Evolutionary conservation across 164 flowering plant genomes (phyloP), one percentile per base, ranked within the genome.

Genomic region (Chimonanthus praecox): DNA sequence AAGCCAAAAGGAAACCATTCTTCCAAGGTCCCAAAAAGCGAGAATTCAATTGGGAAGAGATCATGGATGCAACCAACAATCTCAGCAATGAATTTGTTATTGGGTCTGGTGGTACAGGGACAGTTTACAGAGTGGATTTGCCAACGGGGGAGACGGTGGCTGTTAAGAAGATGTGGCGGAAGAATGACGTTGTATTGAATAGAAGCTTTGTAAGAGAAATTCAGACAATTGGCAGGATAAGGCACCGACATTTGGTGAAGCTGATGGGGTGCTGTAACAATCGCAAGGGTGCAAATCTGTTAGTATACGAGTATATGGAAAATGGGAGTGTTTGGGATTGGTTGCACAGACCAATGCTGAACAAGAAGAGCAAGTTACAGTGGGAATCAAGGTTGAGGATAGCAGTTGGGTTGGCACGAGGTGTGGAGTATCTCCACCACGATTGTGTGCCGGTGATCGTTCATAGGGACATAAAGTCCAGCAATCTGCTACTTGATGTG

Each of bases 311-410:
- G 75, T 96, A 88, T 80, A 96, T 96, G 99, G 94, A 87, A 80
- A 92, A 92, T 61, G 99, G 99, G 67, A 92, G 98, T 68, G 74
- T 93, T 11, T 96, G 97, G 97, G 99, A 96, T 76, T 94, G 99
- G 99, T 76, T 96, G 74, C 94, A 96, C 75, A 65, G 50, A 49
- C 71, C 82, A 67, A 72, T 74, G 6, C 76, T 11, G 51, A 83
- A 76, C 48, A 71, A 75, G 74, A 94, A 85, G 84, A 84, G 71
- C 74, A 75, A 64, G 73, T 87, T 93, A 8, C 88, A 87, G 47
- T 96, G 94, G 98, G 97, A 90, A 7, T 75, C 84, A 2, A 78
- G 99, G 65, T 58, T 93, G 67, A 87, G 73, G 83, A 87, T 92
- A 58, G 97, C 94, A 33, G 78, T 88, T 62, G 99, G 99, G 65